phyloP scores from a whole-genome alignment of 1,284 basidiomycete genomes.

The Leccinum solheimii region DNA sequence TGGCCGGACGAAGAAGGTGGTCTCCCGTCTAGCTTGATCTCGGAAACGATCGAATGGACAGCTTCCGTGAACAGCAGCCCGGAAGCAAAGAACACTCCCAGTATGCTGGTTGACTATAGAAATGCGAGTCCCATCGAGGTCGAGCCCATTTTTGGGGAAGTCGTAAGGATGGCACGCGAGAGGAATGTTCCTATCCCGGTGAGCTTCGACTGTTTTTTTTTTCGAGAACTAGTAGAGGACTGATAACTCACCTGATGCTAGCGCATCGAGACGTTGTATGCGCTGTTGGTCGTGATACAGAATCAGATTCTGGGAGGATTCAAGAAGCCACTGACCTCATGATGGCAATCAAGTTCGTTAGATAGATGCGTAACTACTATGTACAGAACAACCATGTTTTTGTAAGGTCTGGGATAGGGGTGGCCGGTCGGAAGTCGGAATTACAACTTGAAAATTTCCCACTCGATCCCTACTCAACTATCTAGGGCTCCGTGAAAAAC shows the following conservation, averaged over 20 bases:
- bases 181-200: conserved; percentile 53
- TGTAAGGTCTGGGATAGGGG: neutral
- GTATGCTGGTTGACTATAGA: conserved; percentile 63
- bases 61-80: conserved; percentile 41
- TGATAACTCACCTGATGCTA: conserved; percentile 16
- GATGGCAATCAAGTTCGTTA: neutral
- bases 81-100: conserved; percentile 50
- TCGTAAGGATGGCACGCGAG: conserved; percentile 52
- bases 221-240: neutral
- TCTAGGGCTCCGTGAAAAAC: too few species aligned
- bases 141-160: conserved; percentile 63
- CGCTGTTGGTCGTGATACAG: conserved; percentile 50
- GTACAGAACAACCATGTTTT: neutral
- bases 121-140: conserved; percentile 61
- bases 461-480: too few species aligned
- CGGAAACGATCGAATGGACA: conserved; percentile 43
- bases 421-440: too few species aligned
- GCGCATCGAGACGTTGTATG: conserved; percentile 54
- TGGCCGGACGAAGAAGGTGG: conserved; percentile 45
- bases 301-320: conserved; percentile 45
- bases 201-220: conserved; percentile 21
- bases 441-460: too few species aligned
- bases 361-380: neutral
- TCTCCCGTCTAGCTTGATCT: conserved; percentile 44
- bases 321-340: conserved; percentile 6